phyloP scores from a whole-genome alignment of 768 basidiomycete genomes.

The Termitomyces sp. region DNA sequence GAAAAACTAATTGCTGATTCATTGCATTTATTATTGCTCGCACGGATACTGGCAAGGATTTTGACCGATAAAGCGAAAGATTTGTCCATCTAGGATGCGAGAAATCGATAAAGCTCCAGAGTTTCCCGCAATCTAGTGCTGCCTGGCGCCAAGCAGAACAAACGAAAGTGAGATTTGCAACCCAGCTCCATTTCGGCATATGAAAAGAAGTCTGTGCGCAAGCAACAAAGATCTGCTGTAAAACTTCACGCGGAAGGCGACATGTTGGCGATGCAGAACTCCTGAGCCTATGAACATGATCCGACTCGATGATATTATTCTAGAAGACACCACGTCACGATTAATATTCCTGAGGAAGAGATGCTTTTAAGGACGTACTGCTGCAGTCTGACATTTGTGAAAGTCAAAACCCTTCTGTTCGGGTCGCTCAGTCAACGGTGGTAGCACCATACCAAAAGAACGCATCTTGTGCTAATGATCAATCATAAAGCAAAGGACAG shows the following conservation, averaged over 20 bases:
- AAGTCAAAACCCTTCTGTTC: neutral
- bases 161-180: slow-evolving; percentile 26
- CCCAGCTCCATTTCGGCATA: slow-evolving; percentile 28
- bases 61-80: slow-evolving; percentile 26
- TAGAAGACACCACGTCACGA: neutral
- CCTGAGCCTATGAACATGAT: slow-evolving; percentile 10
- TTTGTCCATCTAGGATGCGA: slow-evolving; percentile 27
- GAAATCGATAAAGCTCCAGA: slow-evolving; percentile 36
- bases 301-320: slow-evolving; percentile 11
- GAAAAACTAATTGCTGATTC: slow-evolving; percentile 25
- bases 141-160: slow-evolving; percentile 31
- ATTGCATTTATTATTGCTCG: slow-evolving; percentile 22
- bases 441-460: neutral
- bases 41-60: slow-evolving; percentile 26
- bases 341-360: neutral
- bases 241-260: slow-evolving; percentile 23
- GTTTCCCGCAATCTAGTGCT: slow-evolving; percentile 23
- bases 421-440: neutral
- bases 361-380: neutral
- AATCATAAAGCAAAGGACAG: neutral
- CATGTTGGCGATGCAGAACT: slow-evolving; percentile 8
- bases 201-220: slow-evolving; percentile 18
- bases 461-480: neutral
- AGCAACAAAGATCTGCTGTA: slow-evolving; percentile 24
- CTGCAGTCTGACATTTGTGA: neutral